Conservation (phyloP, 2,329 filamentous ascomycete genomes). For the Calonectria honghensis region DNA sequence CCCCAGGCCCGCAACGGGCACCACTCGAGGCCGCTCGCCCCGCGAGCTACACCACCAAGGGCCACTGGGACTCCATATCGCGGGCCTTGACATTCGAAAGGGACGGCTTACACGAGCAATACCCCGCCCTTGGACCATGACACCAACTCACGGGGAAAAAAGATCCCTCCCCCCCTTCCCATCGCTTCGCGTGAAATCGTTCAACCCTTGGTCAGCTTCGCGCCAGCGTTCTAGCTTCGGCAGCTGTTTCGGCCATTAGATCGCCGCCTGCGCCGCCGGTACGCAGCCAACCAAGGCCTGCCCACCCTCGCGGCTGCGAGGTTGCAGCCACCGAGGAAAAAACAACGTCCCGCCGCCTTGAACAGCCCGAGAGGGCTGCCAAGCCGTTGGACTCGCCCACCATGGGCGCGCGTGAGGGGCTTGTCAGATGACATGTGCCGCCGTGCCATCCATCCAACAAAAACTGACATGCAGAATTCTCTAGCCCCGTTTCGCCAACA, state of each 20-base stretch:
- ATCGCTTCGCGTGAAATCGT: neutral
- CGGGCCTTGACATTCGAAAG: slow-evolving; percentile 77
- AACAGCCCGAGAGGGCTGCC: slow-evolving; percentile 62
- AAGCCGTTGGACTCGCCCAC: slow-evolving; percentile 62
- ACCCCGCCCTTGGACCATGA: slow-evolving; percentile 77
- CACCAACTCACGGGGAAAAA: slow-evolving; percentile 77
- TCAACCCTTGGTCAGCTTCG: neutral
- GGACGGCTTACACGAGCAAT: slow-evolving; percentile 59
- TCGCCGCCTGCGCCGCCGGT: slow-evolving; percentile 65
- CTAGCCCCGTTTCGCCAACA: slow-evolving; percentile 64
- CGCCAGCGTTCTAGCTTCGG: slow-evolving; percentile 56
- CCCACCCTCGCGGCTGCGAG: slow-evolving; percentile 62
- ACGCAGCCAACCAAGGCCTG: slow-evolving; percentile 59
- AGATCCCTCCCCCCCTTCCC: neutral
- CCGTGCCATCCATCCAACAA: slow-evolving; percentile 5
- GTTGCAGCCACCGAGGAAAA: slow-evolving; percentile 61
- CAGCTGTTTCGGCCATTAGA: slow-evolving; percentile 70
- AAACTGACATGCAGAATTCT: slow-evolving; percentile 58
- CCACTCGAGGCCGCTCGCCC: slow-evolving; percentile 71
- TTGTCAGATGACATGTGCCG: slow-evolving; percentile 56
- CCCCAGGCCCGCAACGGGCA: slow-evolving; percentile 78
- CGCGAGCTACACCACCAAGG: slow-evolving; percentile 60
- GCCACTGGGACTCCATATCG: slow-evolving; percentile 70
- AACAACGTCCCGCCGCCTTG: slow-evolving; percentile 54
- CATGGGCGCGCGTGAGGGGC: slow-evolving; percentile 51